Base-by-base conservation (phyloP, 768 basidiomycete species). In the Serendipita vermifera region DNA sequence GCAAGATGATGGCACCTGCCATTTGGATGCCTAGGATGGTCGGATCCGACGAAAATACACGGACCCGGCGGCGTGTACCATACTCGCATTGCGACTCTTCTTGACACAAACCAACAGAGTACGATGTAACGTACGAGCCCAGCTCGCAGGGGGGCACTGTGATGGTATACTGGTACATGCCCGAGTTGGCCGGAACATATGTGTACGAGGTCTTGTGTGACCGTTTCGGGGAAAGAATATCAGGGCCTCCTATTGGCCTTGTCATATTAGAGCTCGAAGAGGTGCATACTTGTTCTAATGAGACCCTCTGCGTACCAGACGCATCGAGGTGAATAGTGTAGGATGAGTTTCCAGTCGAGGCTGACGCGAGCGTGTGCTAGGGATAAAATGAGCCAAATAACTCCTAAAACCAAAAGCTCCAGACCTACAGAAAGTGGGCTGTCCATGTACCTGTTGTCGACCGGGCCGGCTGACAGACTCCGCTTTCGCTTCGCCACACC, bases 311-410 rank as follows among this genome's bases (percentile, higher is more conserved):
- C 41, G 46, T 4, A 26, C 24, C 27, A 5, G 43, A 20, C 29
- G 26, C 26, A 17, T 46, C 29, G 9, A 46, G 29, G 41, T 57
- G 26, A 32, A 57, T 24, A 15, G n/a, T 57, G 33, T 32, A 57
- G 13, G 40, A 20, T 7, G 56, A 57, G 27, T 17, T 33, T 29
- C 27, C 32, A 22, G 26, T 48, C 7, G 43, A 31, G 13, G 38
- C 29, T 5, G 26, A 48, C 29, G 56, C 56, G 17, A 57, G 56
- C n/a, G 33, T 36, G 31, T 57, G 56, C 55, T 56, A 33, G 14
- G 11, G n/a, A 31, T 1, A 5, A 29, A 5, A 24, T 26, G 7
- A 56, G 36, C 20, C 38, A 4, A 26, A 22, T 26, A n/a, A n/a
- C 7, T 38, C 29, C 3, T 14, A 26, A 56, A 14, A 22, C 26